Conservation (phyloP, 2,329 filamentous ascomycete species). For the Colletotrichum cordylinicola region DNA sequence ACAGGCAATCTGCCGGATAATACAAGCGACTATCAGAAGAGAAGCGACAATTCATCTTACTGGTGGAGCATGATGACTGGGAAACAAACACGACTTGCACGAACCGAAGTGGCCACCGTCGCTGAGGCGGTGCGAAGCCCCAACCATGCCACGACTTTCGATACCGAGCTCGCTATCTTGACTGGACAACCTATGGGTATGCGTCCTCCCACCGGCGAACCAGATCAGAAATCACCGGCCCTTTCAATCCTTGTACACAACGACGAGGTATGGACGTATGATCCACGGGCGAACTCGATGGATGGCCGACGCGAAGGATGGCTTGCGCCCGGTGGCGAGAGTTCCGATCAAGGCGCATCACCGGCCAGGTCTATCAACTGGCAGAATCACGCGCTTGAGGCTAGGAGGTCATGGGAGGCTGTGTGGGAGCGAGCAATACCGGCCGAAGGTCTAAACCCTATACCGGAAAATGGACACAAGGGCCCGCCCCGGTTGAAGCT, state of each 20-base stretch:
- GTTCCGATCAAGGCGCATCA: not conserved
- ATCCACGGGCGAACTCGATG: constrained; percentile 1
- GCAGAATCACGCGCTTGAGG: not conserved
- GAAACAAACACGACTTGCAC: not conserved
- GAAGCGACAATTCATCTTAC: not conserved
- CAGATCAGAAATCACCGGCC: rapidly evolving
- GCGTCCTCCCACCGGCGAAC: not conserved
- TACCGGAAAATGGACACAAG: not conserved
- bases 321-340: not conserved
- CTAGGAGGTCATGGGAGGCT: constrained; percentile 6
- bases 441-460: not conserved
- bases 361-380: not conserved
- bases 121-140: not conserved
- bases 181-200: not conserved
- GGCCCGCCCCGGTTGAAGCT: not conserved
- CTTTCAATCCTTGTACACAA: not conserved
- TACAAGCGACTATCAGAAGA: not conserved
- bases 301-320: constrained; percentile 17
- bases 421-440: not conserved
- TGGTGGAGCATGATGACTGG: constrained; percentile 6
- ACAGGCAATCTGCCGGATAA: not conserved
- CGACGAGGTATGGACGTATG: not conserved
- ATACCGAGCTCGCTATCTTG: constrained; percentile 6
- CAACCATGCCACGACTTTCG: not conserved
- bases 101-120: not conserved